A percentile compares a stretch with the other conserved stretches of the same genome.
phyloP scores from a whole-genome alignment of 1,284 basidiomycete genomes.

The Pseudozyma pruni region DNA sequence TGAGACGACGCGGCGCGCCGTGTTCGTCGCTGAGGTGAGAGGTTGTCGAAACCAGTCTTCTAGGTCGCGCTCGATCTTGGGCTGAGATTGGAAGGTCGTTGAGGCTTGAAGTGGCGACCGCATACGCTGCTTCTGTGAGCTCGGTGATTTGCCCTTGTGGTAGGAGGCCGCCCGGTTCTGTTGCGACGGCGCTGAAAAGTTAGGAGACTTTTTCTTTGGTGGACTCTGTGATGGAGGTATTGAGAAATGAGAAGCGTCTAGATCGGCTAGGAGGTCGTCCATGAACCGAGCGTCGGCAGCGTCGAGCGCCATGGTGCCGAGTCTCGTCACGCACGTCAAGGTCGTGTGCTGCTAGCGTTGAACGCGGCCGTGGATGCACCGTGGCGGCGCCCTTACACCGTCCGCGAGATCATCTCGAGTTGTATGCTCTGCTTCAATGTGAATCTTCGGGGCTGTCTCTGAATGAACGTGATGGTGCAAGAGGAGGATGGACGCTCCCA shows the following conservation, averaged over 20 bases:
- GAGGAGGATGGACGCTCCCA: not conserved
- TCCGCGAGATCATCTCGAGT: too few relatives aligned
- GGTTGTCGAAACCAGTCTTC: conserved; percentile 20
- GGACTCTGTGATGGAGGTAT: conserved; percentile 43
- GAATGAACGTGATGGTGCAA: not conserved
- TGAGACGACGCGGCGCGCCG: conserved; percentile 12
- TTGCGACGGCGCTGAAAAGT: conserved; percentile 2
- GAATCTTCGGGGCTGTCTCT: not conserved
- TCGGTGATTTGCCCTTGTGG: not conserved
- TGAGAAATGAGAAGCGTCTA: conserved; percentile 44
- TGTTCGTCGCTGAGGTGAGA: not conserved
- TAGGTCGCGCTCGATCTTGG: conserved; percentile 10
- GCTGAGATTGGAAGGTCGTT: conserved; percentile 20
- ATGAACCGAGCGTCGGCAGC: conserved; percentile 39
- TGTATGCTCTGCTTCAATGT: too few relatives aligned
- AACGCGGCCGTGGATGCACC: not conserved
- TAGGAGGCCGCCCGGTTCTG: not conserved
- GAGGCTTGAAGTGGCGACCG: conserved; percentile 24
- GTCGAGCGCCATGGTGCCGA: conserved; percentile 32
- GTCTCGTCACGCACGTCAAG: too few relatives aligned
- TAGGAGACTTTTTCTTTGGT: conserved; percentile 20
- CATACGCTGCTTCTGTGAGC: not conserved
- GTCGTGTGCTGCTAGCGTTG: too few relatives aligned
- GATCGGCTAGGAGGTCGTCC: conserved; percentile 47
- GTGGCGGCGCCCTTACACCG: too few relatives aligned